Percentiles rank a stretch among this genome's conserved stretches.
phyloP scores from a whole-genome alignment of 345 rosid species.

The Xanthoceras sorbifolium region DNA sequence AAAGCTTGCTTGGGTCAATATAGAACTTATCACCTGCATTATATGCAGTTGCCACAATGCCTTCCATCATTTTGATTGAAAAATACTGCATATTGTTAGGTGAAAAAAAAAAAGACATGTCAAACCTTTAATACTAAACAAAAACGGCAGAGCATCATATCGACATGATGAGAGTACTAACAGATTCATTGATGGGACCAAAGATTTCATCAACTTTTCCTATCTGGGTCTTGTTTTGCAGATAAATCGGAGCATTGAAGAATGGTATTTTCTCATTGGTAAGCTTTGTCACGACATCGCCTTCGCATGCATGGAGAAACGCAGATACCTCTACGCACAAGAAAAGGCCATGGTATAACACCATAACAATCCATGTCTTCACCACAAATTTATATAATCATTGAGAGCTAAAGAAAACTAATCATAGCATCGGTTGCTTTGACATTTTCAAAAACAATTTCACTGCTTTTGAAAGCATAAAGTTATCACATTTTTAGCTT shows the following conservation, averaged over 20 bases:
- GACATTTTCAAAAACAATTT: not conserved
- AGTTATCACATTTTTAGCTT: not conserved
- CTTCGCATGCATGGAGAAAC: conserved; percentile 88
- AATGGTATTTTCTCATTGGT: conserved; percentile 76
- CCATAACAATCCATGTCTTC: not conserved
- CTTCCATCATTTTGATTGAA: conserved; percentile 93
- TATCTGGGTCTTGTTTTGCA: conserved; percentile 87
- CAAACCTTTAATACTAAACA: not conserved
- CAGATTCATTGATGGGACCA: conserved; percentile 95
- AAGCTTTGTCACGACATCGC: conserved; percentile 94
- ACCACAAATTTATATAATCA: not conserved
- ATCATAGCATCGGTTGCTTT: not conserved
- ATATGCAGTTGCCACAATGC: conserved; percentile 88
- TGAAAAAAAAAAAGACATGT: not conserved
- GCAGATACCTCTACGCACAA: conserved; percentile 63
- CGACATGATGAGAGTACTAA: conserved; percentile 26
- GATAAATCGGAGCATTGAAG: conserved; percentile 83
- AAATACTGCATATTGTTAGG: conserved; percentile 58
- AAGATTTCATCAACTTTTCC: conserved; percentile 97
- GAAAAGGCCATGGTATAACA: not conserved
- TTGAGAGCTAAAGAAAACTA: not conserved
- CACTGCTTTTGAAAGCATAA: conserved; percentile 3
- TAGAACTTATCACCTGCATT: conserved; percentile 74
- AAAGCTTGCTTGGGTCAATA: conserved; percentile 77
- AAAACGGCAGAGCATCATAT: not conserved